phyloP scores from a whole-genome alignment of 805 yeast species.

The Nakazawaea pomicola region DNA sequence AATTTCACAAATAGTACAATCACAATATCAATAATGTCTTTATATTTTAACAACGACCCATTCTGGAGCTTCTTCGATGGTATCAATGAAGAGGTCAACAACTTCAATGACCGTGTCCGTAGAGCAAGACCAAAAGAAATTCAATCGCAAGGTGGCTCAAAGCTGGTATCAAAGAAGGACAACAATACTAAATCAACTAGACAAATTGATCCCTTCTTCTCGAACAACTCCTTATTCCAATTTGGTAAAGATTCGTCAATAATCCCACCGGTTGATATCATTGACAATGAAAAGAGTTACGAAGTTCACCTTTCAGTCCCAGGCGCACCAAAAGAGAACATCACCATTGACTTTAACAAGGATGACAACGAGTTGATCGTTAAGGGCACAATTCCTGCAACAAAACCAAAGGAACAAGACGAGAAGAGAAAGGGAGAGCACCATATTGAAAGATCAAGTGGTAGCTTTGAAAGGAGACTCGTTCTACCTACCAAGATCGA shows the following conservation, averaged over 20 bases:
- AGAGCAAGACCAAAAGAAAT: constrained; percentile 11
- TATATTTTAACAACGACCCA: constrained; percentile 29
- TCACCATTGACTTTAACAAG: constrained; percentile 41
- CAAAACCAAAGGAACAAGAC: constrained; percentile 10
- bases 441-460: constrained; percentile 30
- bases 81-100: constrained; percentile 36
- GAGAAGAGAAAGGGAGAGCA: constrained; percentile 14
- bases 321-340: constrained; percentile 40
- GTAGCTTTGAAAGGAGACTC: constrained; percentile 38
- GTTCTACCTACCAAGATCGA: constrained; percentile 37
- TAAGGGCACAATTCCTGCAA: constrained; percentile 36
- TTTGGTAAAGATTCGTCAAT: constrained; percentile 16
- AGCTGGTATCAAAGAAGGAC: constrained; percentile 12
- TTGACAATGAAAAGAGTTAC: constrained; percentile 37
- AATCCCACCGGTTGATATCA: constrained; percentile 41
- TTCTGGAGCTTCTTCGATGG: constrained; percentile 39
- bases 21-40: constrained; percentile 12
- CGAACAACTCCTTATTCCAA: constrained; percentile 5
- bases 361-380: constrained; percentile 37
- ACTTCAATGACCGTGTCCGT: constrained; percentile 30
- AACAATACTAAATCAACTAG: too few species aligned
- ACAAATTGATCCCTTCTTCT: constrained; percentile 19
- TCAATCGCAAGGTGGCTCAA: neutral
- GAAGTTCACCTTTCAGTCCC: constrained; percentile 41
- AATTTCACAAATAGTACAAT: too few species aligned